Base-by-base conservation (phyloP, 805 yeast species). In the Metschnikowia matae region DNA sequence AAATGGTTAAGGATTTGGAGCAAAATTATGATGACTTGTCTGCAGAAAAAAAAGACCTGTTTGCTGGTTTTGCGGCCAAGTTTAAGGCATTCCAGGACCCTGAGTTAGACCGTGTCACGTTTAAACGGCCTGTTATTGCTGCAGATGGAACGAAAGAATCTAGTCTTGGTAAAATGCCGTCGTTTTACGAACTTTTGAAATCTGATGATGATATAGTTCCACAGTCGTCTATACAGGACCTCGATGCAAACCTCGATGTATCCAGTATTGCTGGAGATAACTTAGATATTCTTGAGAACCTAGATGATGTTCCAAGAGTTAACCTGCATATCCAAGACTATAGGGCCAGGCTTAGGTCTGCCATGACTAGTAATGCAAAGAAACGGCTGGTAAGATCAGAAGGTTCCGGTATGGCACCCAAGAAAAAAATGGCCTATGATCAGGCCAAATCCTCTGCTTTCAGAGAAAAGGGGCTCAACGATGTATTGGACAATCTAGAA, bases 51-150 rank as follows among this genome's bases (percentile, higher is more conserved):
- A 26, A 32, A 2, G 50, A 46, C 3, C 50, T 53, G 8, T 34
- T 62, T 26, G 54, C 53, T 3, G 14, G 48, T 10, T 39, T 68
- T 6, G 60, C 44, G n/a, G 52, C 56, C 3, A 66, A 63, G 31
- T 54, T 67, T 44, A 33, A 35, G 1, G 43, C 51, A 1, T 68
- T 57, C 51, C 54, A 62, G 14, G 63, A 62, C 42, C 52, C 47
- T 13, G 67, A 70, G n/a, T 50, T 71, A 26, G 67, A 66, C 36
- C 57, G 55, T 5, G 41, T 70, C 8, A 34, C 52, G n/a, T 76
- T 76, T 58, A 68, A 67, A 41, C 67, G 67, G 44, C 73, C 74
- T 6, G 56, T 48, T 8, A 49, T 57, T 4, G 44, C 60, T 10
- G 54, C 52, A 2, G 45, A 46, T 8, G 33, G 40, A 20, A 47